phyloP scores from a whole-genome alignment of 345 rosid species.

The Stellera chamaejasme region DNA sequence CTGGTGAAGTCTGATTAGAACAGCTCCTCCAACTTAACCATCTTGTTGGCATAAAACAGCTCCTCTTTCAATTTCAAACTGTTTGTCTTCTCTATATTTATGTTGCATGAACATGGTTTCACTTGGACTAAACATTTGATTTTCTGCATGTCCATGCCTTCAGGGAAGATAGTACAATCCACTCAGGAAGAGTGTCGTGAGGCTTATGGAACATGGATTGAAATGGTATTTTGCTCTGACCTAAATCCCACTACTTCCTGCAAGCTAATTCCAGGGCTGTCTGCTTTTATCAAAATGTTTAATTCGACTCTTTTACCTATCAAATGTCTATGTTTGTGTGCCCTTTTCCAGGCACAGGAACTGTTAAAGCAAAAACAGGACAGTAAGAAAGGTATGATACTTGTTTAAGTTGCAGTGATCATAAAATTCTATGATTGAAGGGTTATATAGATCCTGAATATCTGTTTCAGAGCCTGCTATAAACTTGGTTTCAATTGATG shows the following conservation, averaged over 20 bases:
- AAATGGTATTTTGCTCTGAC: conserved; percentile 35
- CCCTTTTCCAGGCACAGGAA: conserved; percentile 56
- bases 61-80: no score
- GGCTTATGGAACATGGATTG: conserved; percentile 65
- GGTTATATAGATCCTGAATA: no score
- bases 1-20: no score
- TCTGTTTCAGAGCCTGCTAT: conserved; percentile 11
- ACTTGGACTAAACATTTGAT: not conserved
- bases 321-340: conserved; percentile 7
- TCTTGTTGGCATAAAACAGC: no score
- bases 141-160: conserved; percentile 9
- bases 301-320: conserved; percentile 1
- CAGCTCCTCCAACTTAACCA: no score
- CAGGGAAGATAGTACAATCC: conserved; percentile 91
- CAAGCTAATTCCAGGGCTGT: not conserved
- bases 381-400: conserved; percentile 36
- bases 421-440: no score
- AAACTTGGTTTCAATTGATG: conserved; percentile 21
- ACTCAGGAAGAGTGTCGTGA: conserved; percentile 84
- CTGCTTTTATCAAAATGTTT: conserved; percentile 4
- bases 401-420: not conserved
- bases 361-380: conserved; percentile 63
- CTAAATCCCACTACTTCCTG: no score
- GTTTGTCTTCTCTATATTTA: no score
- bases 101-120: not conserved